A percentile compares a stretch with the other conserved stretches of the same genome.
Conservation (phyloP, 768 basidiomycete species). For the Lactifluus rugatus region DNA sequence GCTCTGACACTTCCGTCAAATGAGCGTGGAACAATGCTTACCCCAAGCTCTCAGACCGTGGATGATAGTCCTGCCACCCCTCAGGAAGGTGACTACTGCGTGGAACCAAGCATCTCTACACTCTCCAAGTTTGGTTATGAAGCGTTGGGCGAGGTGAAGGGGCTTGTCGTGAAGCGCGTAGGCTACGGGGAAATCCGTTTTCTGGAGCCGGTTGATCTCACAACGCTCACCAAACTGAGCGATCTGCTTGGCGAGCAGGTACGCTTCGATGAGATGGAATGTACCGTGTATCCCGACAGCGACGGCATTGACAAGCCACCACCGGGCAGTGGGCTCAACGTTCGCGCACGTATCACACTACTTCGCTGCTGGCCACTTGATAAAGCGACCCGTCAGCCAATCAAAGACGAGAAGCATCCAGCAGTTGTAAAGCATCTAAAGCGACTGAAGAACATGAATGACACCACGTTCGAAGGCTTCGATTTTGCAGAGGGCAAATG, state of each 20-base stretch:
- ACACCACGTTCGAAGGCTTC: constrained; percentile 77
- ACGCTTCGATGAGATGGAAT: constrained; percentile 84
- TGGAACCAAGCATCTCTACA: constrained; percentile 64
- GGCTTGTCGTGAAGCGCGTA: constrained; percentile 81
- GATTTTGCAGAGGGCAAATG: constrained; percentile 77
- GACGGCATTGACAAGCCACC: constrained; percentile 79
- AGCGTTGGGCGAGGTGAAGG: constrained; percentile 61
- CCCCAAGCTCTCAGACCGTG: constrained; percentile 4
- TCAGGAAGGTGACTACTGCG: constrained; percentile 87
- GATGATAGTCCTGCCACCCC: neutral
- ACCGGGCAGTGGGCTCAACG: constrained; percentile 81
- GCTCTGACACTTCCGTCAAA: constrained; percentile 24
- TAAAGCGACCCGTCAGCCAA: constrained; percentile 82
- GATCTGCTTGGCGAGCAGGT: constrained; percentile 82
- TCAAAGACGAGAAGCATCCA: constrained; percentile 75
- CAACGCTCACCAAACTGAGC: constrained; percentile 67
- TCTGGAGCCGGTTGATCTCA: constrained; percentile 76
- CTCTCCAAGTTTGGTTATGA: constrained; percentile 65
- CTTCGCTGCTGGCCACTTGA: constrained; percentile 82
- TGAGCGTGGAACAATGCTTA: constrained; percentile 24
- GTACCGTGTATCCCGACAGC: constrained; percentile 87
- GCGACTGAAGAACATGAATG: constrained; percentile 73
- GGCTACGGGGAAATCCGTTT: constrained; percentile 85
- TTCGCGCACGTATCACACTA: constrained; percentile 67
- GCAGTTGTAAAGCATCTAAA: constrained; percentile 62